phyloP scores from a whole-genome alignment of 1,139 yeast genomes.

The Hemisphaericaspora subhashii region DNA sequence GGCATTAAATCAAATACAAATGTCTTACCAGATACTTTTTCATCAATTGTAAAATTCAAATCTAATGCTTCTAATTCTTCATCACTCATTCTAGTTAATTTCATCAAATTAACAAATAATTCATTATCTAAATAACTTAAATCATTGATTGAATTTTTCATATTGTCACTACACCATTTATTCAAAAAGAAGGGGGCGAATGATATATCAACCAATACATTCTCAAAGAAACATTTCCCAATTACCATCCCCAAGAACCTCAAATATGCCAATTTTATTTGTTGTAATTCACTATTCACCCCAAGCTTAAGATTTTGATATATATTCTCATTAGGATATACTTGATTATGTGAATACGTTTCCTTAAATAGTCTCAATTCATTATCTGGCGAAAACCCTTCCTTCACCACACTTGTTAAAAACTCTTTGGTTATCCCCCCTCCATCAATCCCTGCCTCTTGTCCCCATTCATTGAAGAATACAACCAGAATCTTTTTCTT shows the following conservation, averaged over 20 bases:
- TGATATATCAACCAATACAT: slow-evolving; percentile 74
- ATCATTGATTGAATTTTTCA: slow-evolving; percentile 74
- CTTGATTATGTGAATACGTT: slow-evolving; percentile 51
- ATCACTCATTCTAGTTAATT: slow-evolving; percentile 55
- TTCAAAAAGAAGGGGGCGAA: slow-evolving; percentile 87
- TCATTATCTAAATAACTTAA: slow-evolving; percentile 68
- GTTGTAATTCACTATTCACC: slow-evolving; percentile 30
- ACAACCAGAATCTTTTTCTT: slow-evolving; percentile 62
- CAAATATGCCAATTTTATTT: slow-evolving; percentile 38
- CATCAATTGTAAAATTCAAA: slow-evolving; percentile 63
- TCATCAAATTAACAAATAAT: slow-evolving; percentile 63
- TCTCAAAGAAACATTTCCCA: slow-evolving; percentile 90
- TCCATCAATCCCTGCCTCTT: slow-evolving; percentile 92
- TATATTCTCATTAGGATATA: slow-evolving; percentile 74
- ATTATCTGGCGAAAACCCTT: slow-evolving; percentile 56
- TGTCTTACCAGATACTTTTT: slow-evolving; percentile 36
- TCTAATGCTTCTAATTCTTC: slow-evolving; percentile 61
- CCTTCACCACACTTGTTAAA: slow-evolving; percentile 67
- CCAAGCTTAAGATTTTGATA: slow-evolving; percentile 29
- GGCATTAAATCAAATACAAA: slow-evolving; percentile 59
- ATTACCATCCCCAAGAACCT: slow-evolving; percentile 76
- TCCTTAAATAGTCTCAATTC: slow-evolving; percentile 45
- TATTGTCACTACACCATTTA: slow-evolving; percentile 53
- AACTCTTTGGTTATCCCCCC: slow-evolving; percentile 96
- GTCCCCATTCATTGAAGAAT: slow-evolving; percentile 66